Conservation (phyloP, 2,329 filamentous ascomycete species). For the Neophaeococcomyces aloes region DNA sequence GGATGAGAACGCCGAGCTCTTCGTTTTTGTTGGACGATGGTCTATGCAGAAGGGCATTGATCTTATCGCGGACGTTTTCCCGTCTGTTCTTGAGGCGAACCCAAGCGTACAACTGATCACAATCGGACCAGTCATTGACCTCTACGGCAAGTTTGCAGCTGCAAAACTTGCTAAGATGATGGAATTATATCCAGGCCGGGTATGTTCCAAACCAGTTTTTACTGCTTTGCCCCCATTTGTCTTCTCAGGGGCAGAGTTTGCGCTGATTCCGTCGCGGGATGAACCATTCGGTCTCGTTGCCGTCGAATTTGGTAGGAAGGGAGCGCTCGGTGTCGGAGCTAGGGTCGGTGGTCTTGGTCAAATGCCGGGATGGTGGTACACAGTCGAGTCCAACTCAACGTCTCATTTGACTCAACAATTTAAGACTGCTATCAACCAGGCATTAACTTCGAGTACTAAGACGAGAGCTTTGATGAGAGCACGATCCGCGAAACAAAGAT, state of each 20-base stretch:
- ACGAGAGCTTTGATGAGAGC: conserved; percentile 54
- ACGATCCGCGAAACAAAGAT: conserved; percentile 53
- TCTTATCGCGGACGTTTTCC: conserved; percentile 58
- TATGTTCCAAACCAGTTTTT: conserved; percentile 59
- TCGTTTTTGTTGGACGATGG: conserved; percentile 61
- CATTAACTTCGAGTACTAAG: conserved; percentile 46
- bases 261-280: conserved; percentile 57
- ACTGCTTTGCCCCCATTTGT: conserved; percentile 56
- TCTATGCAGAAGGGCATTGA: conserved; percentile 60
- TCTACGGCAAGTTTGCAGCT: conserved; percentile 58
- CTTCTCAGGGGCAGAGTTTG: conserved; percentile 58
- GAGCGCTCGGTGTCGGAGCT: conserved; percentile 55
- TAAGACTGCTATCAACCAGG: conserved; percentile 52
- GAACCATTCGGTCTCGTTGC: conserved; percentile 60
- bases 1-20: conserved; percentile 51
- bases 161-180: conserved; percentile 55
- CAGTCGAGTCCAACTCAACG: conserved; percentile 54
- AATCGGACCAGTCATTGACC: conserved; percentile 55
- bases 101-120: conserved; percentile 52
- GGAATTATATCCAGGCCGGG: conserved; percentile 54
- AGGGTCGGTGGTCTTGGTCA: conserved; percentile 58
- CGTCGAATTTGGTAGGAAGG: conserved; percentile 59
- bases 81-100: conserved; percentile 50
- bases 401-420: conserved; percentile 56
- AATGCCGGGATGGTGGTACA: conserved; percentile 64